Evolutionary conservation across 345 rosid genomes (phyloP).

Genomic region (Acer yangbiense): DNA sequence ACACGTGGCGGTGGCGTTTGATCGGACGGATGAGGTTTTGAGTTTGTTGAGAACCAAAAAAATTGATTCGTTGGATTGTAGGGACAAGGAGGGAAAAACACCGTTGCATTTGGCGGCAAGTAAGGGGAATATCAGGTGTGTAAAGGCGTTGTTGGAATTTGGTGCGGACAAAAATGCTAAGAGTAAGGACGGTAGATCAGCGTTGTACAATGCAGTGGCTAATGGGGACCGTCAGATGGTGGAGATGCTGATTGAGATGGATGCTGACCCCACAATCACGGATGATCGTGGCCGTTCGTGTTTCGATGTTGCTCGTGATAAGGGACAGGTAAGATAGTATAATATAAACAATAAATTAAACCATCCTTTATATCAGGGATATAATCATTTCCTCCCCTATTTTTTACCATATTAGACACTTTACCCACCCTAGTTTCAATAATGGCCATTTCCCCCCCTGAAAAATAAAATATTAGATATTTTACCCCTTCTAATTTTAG

Average conservation of each 20-base stretch:
- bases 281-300: constrained; percentile 56
- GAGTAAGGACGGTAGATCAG: constrained; percentile 41
- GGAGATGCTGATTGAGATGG: constrained; percentile 40
- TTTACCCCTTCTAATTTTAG: too few species aligned
- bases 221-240: constrained; percentile 50
- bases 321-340: constrained; percentile 40
- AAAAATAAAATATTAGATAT: too few species aligned
- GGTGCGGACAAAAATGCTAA: constrained; percentile 42
- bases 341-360: neutral
- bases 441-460: too few species aligned
- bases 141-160: constrained; percentile 35
- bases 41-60: constrained; percentile 17
- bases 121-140: constrained; percentile 38
- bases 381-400: too few species aligned
- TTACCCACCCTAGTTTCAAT: too few species aligned
- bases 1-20: constrained; percentile 34
- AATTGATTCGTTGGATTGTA: constrained; percentile 33
- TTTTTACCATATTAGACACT: too few species aligned
- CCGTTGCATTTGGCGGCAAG: constrained; percentile 44
- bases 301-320: constrained; percentile 38
- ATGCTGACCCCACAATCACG: constrained; percentile 39
- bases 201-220: constrained; percentile 37
- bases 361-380: too few species aligned
- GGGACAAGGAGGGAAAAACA: constrained; percentile 44
- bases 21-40: constrained; percentile 36